Evolutionary conservation across 1,284 basidiomycete species (phyloP).

Genomic region (Pulveroboletus sp.): DNA sequence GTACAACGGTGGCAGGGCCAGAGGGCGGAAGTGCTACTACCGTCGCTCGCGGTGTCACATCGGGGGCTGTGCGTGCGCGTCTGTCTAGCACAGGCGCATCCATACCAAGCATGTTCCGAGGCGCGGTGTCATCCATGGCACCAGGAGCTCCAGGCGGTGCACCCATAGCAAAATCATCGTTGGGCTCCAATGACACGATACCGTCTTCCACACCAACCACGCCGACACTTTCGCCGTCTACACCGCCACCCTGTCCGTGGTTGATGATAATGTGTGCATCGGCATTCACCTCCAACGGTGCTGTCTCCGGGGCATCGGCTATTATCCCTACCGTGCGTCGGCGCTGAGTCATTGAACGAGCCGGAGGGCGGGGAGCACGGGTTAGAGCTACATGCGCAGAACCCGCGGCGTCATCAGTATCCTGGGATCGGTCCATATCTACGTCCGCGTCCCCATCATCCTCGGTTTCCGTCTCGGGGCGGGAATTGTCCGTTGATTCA

Average conservation of each 20-base stretch:
- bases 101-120: conserved; percentile 32
- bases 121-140: conserved; percentile 51
- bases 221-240: conserved; percentile 41
- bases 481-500: conserved; percentile 56
- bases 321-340: conserved; percentile 64
- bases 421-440: conserved; percentile 49
- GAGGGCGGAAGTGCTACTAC: conserved; percentile 38
- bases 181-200: conserved; percentile 66
- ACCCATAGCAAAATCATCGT: conserved; percentile 85
- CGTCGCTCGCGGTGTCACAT: conserved; percentile 45
- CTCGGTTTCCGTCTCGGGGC: conserved; percentile 73
- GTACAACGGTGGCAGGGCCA: conserved; percentile 9
- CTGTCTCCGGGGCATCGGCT: conserved; percentile 49
- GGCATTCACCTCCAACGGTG: conserved; percentile 46
- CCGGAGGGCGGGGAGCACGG: conserved; percentile 44
- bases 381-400: conserved; percentile 38
- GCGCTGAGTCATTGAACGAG: conserved; percentile 41
- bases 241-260: conserved; percentile 48
- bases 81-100: conserved; percentile 32
- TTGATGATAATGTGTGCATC: conserved; percentile 73
- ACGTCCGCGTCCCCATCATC: conserved; percentile 65
- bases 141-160: conserved; percentile 82
- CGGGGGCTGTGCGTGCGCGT: conserved; percentile 35
- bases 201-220: conserved; percentile 68
- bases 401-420: conserved; percentile 42